Evolutionary conservation across 2,329 filamentous ascomycete species (phyloP), one percentile per base, ranked within the genome.

Genomic region (Cadophora sp.): DNA sequence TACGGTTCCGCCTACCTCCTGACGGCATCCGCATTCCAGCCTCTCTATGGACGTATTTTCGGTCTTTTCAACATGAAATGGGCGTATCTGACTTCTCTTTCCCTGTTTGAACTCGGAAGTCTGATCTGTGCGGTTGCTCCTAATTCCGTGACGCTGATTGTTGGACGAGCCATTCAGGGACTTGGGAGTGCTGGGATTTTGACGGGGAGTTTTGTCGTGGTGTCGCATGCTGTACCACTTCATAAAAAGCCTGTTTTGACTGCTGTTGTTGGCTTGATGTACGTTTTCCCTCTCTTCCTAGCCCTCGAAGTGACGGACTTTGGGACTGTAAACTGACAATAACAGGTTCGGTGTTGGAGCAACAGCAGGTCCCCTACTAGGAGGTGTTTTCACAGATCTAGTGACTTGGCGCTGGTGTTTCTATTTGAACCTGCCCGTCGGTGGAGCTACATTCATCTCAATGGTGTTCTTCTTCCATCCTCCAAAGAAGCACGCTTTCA

Each of bases 191-290:
- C 70, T 20, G 77, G 75, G 1, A 71, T 76, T 24, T 20, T 80
- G 75, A 68, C 76, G 0, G 82, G 82, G 0, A 77, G 78, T 11
- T 79, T 82, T 72, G 81, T 78, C 2, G 80, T 83, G 33, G 79
- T 83, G 62, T 78, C 76, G 0, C 80, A 76, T 60, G 39, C 65
- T 6, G 68, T 73, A 0, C 71, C 72, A 0, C 47, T 73, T 20
- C 30, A 56, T 2, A 43, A 69, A 27, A 33, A 71, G 13, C 72
- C 72, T 50, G 65, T 63, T 70, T 75, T 20, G 41, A 76, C 71
- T 9, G 79, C 75, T 7, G 64, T 77, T 24, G 66, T 80, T 56
- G 77, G 75, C 63, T 64, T 70, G 58, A 73, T 70, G 59, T 76
- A 50, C 69, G 71, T 67, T 30, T 36, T 45, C 4, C 24, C 30